phyloP scores from a whole-genome alignment of 495 filamentous ascomycete species.

The Entonaema liquescens region DNA sequence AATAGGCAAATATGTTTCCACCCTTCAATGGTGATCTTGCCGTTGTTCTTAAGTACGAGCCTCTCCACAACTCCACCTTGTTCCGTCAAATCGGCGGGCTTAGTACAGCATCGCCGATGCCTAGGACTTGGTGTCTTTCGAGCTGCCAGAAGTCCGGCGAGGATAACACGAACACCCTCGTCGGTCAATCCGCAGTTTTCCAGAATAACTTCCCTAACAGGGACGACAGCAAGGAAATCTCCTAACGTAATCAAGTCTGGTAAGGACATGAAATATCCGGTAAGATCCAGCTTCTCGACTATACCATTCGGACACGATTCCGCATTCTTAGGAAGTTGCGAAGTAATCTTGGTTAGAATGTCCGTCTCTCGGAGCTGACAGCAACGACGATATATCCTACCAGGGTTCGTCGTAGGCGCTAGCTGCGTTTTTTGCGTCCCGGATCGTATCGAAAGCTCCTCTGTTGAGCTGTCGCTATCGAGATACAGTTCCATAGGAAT shows the following conservation, averaged over 20 bases:
- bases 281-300: slow-evolving; percentile 82
- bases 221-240: slow-evolving; percentile 94
- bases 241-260: slow-evolving; percentile 85
- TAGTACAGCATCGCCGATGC: slow-evolving; percentile 51
- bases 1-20: slow-evolving; percentile 94
- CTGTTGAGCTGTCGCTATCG: slow-evolving; percentile 62
- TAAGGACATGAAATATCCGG: slow-evolving; percentile 81
- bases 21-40: slow-evolving; percentile 84
- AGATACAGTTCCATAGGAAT: slow-evolving; percentile 79
- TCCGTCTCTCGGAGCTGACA: slow-evolving; percentile 93
- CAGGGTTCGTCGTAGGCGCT: slow-evolving; percentile 86
- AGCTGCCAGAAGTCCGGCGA: slow-evolving; percentile 85
- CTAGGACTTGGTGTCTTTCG: slow-evolving; percentile 64
- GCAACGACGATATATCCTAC: slow-evolving; percentile 92
- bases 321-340: slow-evolving; percentile 78
- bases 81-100: slow-evolving; percentile 44
- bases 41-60: slow-evolving; percentile 83
- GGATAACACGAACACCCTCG: slow-evolving; percentile 82
- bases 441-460: slow-evolving; percentile 38
- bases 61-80: slow-evolving; percentile 82
- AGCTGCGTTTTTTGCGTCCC: slow-evolving; percentile 64
- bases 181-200: slow-evolving; percentile 89
- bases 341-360: slow-evolving; percentile 85
- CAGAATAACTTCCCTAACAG: slow-evolving; percentile 81
- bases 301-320: slow-evolving; percentile 71